Evolutionary conservation across 23 red algal genomes (phyloP), one percentile per base, ranked within the genome.

Genomic region (Agarophyton chilense): DNA sequence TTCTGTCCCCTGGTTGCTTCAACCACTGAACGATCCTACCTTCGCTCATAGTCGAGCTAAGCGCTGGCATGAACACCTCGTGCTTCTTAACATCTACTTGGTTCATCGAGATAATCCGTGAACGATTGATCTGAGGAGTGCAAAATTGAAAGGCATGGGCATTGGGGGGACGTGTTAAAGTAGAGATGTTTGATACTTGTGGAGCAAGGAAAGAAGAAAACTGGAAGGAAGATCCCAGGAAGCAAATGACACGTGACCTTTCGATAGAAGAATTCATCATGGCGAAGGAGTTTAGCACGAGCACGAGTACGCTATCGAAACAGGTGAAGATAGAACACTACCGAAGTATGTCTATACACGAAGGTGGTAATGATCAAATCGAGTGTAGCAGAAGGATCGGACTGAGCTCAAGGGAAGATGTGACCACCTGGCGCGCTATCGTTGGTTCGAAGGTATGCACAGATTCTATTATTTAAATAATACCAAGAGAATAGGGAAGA

Each of bases 41-140:
- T 87, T 95, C 93, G 0, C 89, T 99, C 97, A 99, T 99, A 10
- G 97, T 99, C 56, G 97, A 99, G 91, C 93, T 96, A 74, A 99
- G 89, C 9, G 97, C 97, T 11, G 97, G 97, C 97, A 99, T 95
- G 78, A 99, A 99, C 4, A 99, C 76, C 57, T 99, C 97, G 50
- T 93, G 86, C 24, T 87, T 76, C 74, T 91, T 86, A 22, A 91
- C 84, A 50, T 94, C 78, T 22, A 92, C 70, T 39, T 78, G 64
- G 40, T 68, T 68, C 68, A 78, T 78, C 0, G 52, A 58, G 10
- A 80, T 56, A 50, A 74, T 74, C 8, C 41, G 68, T 49, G 68
- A 47, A 74, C 68, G 68, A 74, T 12, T 24, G 43, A 74, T 19
- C 1, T 39, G 68, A 29, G 12, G 5, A 49, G 68, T 17, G 21